phyloP scores from a whole-genome alignment of 441 rosid species.

The Pelargonium myrrhifolium region DNA sequence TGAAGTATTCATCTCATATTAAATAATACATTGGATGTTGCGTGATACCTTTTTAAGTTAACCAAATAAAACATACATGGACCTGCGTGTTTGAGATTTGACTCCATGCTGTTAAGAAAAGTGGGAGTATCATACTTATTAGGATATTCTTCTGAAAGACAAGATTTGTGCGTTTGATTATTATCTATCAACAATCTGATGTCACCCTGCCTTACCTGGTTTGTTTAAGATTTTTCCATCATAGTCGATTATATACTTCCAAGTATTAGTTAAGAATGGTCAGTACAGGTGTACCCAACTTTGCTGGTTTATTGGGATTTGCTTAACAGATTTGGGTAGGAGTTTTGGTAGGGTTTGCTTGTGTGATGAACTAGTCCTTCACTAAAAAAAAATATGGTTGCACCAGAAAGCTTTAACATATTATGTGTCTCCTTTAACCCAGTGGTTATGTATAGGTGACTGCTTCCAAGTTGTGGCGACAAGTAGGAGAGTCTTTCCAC shows the following conservation, averaged over 20 bases:
- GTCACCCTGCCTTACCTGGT: too few species aligned
- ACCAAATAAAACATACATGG: too few species aligned
- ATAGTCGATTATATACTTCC: neutral
- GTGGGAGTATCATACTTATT: too few species aligned
- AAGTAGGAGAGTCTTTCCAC: slow-evolving; percentile 91
- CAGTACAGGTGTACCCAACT: neutral
- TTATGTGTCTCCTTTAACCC: slow-evolving; percentile 19
- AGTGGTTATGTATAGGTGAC: slow-evolving; percentile 57
- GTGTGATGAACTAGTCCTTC: neutral
- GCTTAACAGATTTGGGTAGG: slow-evolving; percentile 2
- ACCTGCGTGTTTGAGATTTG: too few species aligned
- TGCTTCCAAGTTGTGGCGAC: slow-evolving; percentile 80
- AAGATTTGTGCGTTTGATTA: too few species aligned
- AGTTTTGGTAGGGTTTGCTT: neutral
- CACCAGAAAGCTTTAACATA: slow-evolving; percentile 3
- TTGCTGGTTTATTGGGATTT: neutral
- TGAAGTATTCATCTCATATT: too few species aligned
- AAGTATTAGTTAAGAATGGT: slow-evolving; percentile 1
- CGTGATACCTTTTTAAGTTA: too few species aligned
- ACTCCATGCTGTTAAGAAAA: too few species aligned
- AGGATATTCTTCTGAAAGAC: too few species aligned
- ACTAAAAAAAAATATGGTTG: neutral
- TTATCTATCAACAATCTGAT: too few species aligned
- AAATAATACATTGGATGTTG: too few species aligned
- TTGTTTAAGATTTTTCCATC: too few species aligned